These are phyloP conservation scores for Rhodosporidiobolus odoratus DNA, from an alignment of 768 basidiomycete genomes.

Conservation along the genomic window DNA sequence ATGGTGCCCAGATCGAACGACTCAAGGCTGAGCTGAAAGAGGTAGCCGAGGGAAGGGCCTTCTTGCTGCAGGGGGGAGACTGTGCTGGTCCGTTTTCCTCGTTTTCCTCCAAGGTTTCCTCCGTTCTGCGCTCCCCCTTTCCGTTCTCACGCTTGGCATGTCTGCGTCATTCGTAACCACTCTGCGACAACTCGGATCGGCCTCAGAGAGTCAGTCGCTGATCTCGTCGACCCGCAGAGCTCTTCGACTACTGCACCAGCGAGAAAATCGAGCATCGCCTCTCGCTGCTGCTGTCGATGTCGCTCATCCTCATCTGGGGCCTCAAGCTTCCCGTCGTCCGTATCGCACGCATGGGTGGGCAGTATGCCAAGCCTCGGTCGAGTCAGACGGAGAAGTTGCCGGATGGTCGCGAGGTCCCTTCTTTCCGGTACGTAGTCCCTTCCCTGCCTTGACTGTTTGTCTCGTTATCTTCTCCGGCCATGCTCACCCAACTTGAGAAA, in stretches of 20 bases:
- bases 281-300: slow-evolving; percentile 87
- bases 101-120: slow-evolving; percentile 87
- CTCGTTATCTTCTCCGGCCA: not conserved
- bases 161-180: too few species aligned
- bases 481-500: not conserved
- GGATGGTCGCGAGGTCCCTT: slow-evolving; percentile 64
- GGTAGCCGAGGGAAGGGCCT: slow-evolving; percentile 82
- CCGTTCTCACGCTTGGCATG: too few species aligned
- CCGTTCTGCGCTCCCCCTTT: too few species aligned
- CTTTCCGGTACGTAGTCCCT: slow-evolving; percentile 83
- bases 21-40: slow-evolving; percentile 42
- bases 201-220: too few species aligned
- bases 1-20: slow-evolving; percentile 42
- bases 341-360: slow-evolving; percentile 70
- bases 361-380: slow-evolving; percentile 60
- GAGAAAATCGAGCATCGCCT: slow-evolving; percentile 80
- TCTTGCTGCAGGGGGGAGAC: slow-evolving; percentile 93
- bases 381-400: slow-evolving; percentile 73
- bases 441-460: too few species aligned
- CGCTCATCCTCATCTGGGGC: slow-evolving; percentile 73
- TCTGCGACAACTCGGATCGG: too few species aligned
- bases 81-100: slow-evolving; percentile 56
- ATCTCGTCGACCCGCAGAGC: slow-evolving; percentile 20
- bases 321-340: slow-evolving; percentile 90
- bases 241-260: slow-evolving; percentile 32